A percentile compares a stretch with the other conserved stretches of the same genome.
phyloP scores from a whole-genome alignment of 2,329 filamentous ascomycete genomes.

The Leptographium flavum region DNA sequence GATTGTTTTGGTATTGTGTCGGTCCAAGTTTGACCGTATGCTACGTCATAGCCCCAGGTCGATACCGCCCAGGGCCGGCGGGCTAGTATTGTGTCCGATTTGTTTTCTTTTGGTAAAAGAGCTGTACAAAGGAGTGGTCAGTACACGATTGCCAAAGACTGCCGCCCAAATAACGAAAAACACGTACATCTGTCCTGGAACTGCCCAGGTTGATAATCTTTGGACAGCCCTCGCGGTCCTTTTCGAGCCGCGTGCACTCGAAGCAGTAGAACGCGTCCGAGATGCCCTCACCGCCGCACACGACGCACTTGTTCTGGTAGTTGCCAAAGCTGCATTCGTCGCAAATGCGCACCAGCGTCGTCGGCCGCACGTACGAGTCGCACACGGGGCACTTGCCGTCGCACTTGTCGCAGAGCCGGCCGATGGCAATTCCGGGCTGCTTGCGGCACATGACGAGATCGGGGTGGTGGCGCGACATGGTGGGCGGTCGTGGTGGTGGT shows the following conservation, averaged over 20 bases:
- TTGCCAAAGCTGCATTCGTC: constrained; percentile 99
- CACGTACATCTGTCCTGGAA: constrained; percentile 75
- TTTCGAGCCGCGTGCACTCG: constrained; percentile 91
- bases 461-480: constrained; percentile 88
- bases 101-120: constrained; percentile 55
- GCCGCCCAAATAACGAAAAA: constrained; percentile 14
- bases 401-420: constrained; percentile 98
- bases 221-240: constrained; percentile 92
- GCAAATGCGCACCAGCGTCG: constrained; percentile 93
- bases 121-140: constrained; percentile 21
- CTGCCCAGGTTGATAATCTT: constrained; percentile 99
- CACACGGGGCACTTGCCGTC: constrained; percentile 99
- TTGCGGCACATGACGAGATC: constrained; percentile 99
- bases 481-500: neutral
- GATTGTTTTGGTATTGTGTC: too few relatives aligned
- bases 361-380: constrained; percentile 96
- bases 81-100: constrained; percentile 46
- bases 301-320: constrained; percentile 99
- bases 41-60: too few relatives aligned
- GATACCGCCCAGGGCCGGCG: too few relatives aligned
- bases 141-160: too few relatives aligned
- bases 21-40: too few relatives aligned
- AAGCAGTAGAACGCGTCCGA: constrained; percentile 99
- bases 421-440: constrained; percentile 92
- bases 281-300: constrained; percentile 91